Percentiles rank a stretch among this genome's conserved stretches.
phyloP scores from a whole-genome alignment of 192 early-diverging fungal species.

The Pecoramyces ruminantium region DNA sequence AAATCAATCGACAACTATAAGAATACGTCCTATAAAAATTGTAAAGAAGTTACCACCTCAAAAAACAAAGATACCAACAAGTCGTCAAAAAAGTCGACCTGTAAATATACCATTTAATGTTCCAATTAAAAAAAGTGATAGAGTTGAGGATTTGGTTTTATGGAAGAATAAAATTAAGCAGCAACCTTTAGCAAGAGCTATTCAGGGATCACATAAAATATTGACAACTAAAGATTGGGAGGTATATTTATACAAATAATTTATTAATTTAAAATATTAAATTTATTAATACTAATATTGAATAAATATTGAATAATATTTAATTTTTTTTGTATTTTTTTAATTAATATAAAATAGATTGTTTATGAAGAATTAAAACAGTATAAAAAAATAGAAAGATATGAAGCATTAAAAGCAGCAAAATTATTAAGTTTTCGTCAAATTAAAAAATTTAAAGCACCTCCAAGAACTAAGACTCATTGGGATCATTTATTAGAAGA shows the following conservation, averaged over 20 bases:
- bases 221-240: constrained; percentile 62
- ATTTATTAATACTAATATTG: no score
- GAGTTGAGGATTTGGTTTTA: neutral
- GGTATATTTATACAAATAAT: constrained; percentile 12
- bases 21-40: neutral
- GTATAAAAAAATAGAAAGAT: constrained; percentile 36
- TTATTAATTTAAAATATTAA: no score
- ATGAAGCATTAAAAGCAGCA: constrained; percentile 52
- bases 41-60: neutral
- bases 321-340: no score
- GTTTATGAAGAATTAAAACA: constrained; percentile 59
- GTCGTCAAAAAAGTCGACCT: neutral
- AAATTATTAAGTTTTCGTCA: constrained; percentile 61
- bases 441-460: constrained; percentile 38
- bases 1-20: neutral
- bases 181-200: neutral
- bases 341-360: constrained; percentile 20
- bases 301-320: no score
- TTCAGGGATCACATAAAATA: constrained; percentile 19
- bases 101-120: neutral
- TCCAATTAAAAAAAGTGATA: neutral
- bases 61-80: neutral
- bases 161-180: neutral
- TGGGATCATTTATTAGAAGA: constrained; percentile 68
- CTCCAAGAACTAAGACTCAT: constrained; percentile 35